These are phyloP conservation scores for Stentor roeselii DNA, from an alignment of 73 alveolate genomes.

Conservation along the genomic window DNA sequence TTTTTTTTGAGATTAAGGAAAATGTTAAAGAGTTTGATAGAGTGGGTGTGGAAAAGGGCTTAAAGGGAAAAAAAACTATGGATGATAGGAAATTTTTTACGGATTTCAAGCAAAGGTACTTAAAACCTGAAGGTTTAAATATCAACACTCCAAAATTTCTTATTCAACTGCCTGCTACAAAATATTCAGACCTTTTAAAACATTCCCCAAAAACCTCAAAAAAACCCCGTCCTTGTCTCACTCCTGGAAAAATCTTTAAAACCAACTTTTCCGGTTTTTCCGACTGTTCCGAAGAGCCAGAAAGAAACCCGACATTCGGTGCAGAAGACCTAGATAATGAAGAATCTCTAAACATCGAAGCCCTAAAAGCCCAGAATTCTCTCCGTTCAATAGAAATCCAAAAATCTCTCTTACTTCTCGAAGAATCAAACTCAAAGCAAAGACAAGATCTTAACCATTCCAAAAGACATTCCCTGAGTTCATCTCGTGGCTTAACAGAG, in stretches of 20 bases:
- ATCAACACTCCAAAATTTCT: not conserved
- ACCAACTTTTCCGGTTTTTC: not conserved
- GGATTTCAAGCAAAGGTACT: not conserved
- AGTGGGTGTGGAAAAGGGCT: not conserved
- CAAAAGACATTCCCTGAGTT: not conserved
- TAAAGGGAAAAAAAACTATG: not conserved
- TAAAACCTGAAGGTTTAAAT: not conserved
- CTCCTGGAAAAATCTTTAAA: not conserved
- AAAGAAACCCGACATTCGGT: not conserved
- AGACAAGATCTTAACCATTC: not conserved
- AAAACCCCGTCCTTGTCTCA: not conserved
- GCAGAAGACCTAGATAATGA: not conserved
- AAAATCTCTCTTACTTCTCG: not conserved
- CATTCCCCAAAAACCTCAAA: not conserved
- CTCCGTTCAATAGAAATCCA: not conserved
- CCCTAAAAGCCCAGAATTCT: not conserved
- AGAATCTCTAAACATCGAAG: not conserved
- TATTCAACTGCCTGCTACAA: not conserved
- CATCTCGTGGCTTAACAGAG: not conserved
- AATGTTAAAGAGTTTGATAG: too few species aligned
- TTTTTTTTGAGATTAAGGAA: not conserved
- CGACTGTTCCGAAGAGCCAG: not conserved
- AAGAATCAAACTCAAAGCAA: not conserved
- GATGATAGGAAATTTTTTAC: too few species aligned
- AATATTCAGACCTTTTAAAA: not conserved